A percentile compares a stretch with the other conserved stretches of the same genome.
Conservation (phyloP, 2,329 filamentous ascomycete genomes). For the Emergomyces pasteurianus region DNA sequence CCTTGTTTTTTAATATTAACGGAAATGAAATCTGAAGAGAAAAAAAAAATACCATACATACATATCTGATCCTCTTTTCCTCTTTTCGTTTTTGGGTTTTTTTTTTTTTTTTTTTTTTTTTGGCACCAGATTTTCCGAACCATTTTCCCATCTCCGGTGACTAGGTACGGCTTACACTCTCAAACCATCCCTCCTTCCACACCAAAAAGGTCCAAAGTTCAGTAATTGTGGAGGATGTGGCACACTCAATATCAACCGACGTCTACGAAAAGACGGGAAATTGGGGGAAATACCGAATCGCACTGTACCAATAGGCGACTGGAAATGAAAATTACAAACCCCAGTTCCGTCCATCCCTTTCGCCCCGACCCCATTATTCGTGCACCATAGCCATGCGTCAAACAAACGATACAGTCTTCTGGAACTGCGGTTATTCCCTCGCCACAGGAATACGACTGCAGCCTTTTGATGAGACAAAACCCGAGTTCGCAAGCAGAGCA, state of each 20-base stretch:
- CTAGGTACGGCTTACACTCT: not conserved
- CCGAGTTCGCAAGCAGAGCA: too few species aligned
- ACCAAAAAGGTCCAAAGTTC: not conserved
- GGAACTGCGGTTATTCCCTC: too few species aligned
- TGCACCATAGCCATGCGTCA: too few species aligned
- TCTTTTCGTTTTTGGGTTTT: too few species aligned
- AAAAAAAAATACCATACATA: not conserved
- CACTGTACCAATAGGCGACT: too few species aligned
- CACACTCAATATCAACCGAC: not conserved
- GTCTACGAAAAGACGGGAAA: not conserved
- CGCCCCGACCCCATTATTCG: too few species aligned
- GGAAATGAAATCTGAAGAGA: constrained; percentile 6
- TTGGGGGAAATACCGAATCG: too few species aligned
- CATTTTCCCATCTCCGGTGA: not conserved
- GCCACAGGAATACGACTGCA: too few species aligned
- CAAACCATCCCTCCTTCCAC: not conserved
- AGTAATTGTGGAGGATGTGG: not conserved
- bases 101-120: not conserved
- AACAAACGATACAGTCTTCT: too few species aligned
- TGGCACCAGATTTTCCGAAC: not conserved
- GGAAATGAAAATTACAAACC: too few species aligned
- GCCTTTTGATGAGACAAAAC: too few species aligned
- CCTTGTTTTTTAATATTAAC: constrained; percentile 7
- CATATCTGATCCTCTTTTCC: not conserved
- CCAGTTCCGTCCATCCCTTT: too few species aligned